Conservation (phyloP, 345 rosid species). For the Lepidium aucheri region DNA sequence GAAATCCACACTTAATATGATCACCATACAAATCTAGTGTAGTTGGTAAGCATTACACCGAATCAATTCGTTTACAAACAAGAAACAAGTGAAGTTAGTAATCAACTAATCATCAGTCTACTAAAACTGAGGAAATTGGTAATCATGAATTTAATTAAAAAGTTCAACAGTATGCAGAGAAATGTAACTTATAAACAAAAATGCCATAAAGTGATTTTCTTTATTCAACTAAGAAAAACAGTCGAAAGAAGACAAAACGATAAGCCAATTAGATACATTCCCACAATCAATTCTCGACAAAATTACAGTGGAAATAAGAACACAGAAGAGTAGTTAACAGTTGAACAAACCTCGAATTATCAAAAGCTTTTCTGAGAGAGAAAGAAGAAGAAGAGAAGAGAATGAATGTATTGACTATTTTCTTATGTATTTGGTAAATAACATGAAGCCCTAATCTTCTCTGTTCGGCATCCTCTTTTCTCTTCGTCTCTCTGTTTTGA, state of each 20-base stretch:
- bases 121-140: not conserved
- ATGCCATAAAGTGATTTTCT: not conserved
- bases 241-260: not conserved
- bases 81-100: not conserved
- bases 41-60: not conserved
- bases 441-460: slow-evolving; percentile 23
- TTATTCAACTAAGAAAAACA: not conserved
- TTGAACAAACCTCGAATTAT: slow-evolving; percentile 9
- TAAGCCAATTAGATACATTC: not conserved
- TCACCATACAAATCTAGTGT: not conserved
- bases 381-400: not conserved
- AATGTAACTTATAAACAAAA: not conserved
- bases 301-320: not conserved
- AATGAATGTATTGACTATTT: not conserved
- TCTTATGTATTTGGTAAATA: not conserved
- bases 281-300: not conserved
- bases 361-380: not conserved
- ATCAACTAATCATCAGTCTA: not conserved
- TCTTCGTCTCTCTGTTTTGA: slow-evolving; percentile 14
- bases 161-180: not conserved
- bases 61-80: not conserved
- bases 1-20: not conserved
- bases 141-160: not conserved
- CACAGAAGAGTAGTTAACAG: not conserved
- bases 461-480: slow-evolving; percentile 8